Evolutionary conservation across 768 basidiomycete genomes (phyloP).

Genomic region (Strobilomyces echinocephalus): DNA sequence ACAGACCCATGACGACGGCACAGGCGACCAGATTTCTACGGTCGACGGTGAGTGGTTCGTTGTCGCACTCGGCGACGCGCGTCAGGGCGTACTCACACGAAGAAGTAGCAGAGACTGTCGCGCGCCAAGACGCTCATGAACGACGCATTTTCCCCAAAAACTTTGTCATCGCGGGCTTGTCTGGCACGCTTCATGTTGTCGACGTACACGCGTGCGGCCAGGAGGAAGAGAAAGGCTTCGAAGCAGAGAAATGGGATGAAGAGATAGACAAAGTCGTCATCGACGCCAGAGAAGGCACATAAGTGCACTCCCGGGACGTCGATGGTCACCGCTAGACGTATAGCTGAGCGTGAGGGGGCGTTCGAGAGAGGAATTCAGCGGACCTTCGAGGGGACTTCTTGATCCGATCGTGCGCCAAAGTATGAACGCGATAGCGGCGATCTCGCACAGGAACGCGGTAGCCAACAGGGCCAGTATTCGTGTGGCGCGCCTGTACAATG

Average conservation of each 20-base stretch:
- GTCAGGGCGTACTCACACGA: slow-evolving; percentile 21
- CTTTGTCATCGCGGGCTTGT: neutral
- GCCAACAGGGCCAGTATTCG: slow-evolving; percentile 19
- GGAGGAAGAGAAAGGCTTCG: slow-evolving; percentile 23
- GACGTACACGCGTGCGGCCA: slow-evolving; percentile 18
- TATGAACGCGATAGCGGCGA: slow-evolving; percentile 20
- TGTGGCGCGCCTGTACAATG: slow-evolving; percentile 28
- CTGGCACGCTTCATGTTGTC: slow-evolving; percentile 6
- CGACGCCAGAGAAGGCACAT: slow-evolving; percentile 24
- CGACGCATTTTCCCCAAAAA: slow-evolving; percentile 8
- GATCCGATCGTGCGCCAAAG: slow-evolving; percentile 28
- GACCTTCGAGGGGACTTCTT: slow-evolving; percentile 19
- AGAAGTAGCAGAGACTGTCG: slow-evolving; percentile 31
- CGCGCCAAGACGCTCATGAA: slow-evolving; percentile 24
- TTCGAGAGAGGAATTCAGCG: neutral
- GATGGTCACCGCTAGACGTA: slow-evolving; percentile 8
- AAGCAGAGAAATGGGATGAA: slow-evolving; percentile 31
- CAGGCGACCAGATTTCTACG: slow-evolving; percentile 27
- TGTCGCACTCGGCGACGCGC: neutral
- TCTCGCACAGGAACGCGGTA: slow-evolving; percentile 19
- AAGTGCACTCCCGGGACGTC: slow-evolving; percentile 2
- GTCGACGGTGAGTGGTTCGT: neutral
- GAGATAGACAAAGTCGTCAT: slow-evolving; percentile 20
- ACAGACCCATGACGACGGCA: too few relatives aligned
- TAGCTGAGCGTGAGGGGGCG: neutral